phyloP scores from a whole-genome alignment of 441 rosid species.

The Mallotus repandus region DNA sequence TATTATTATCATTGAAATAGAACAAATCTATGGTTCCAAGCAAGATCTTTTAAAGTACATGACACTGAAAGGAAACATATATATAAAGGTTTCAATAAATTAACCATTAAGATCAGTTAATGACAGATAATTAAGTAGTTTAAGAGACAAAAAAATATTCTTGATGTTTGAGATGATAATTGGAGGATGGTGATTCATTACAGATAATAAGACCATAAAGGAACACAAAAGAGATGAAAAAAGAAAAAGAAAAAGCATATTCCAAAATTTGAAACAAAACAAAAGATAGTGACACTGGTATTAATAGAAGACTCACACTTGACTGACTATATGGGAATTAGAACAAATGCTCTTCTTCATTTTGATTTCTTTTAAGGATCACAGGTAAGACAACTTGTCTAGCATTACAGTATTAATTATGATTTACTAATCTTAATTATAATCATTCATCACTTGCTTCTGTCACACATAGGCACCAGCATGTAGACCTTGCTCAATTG shows the following conservation, averaged over 20 bases:
- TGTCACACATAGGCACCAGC: slow-evolving; percentile 51
- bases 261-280: slow-evolving; percentile 44
- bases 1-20: background rate
- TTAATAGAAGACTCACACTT: slow-evolving; percentile 17
- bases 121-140: slow-evolving; percentile 12
- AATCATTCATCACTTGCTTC: slow-evolving; percentile 40
- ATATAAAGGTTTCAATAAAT: background rate
- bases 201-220: slow-evolving; percentile 32
- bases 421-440: slow-evolving; percentile 32
- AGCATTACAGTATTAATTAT: slow-evolving; percentile 31
- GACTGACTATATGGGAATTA: slow-evolving; percentile 17
- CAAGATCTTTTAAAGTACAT: too few species aligned
- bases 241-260: slow-evolving; percentile 28
- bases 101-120: background rate
- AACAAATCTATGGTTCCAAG: slow-evolving; percentile 3
- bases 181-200: slow-evolving; percentile 28
- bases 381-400: slow-evolving; percentile 43
- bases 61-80: background rate
- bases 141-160: slow-evolving; percentile 10
- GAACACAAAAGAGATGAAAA: slow-evolving; percentile 2
- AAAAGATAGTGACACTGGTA: slow-evolving; percentile 44
- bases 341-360: slow-evolving; percentile 10
- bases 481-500: slow-evolving; percentile 47
- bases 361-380: slow-evolving; percentile 20
- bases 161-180: slow-evolving; percentile 11